phyloP scores from a whole-genome alignment of 768 basidiomycete species.

The Lactarius pseudohatsudake region DNA sequence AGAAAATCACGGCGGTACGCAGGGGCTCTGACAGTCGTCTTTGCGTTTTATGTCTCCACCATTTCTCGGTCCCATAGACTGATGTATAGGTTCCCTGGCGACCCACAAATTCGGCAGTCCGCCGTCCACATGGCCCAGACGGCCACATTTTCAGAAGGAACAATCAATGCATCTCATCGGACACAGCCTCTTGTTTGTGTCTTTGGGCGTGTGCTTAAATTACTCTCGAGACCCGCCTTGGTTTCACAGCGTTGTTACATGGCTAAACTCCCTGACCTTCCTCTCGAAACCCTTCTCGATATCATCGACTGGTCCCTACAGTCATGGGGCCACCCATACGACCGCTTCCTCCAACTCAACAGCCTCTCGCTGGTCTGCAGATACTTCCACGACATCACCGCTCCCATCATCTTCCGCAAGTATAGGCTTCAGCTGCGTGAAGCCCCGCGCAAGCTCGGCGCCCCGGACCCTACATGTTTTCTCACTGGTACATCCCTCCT shows the following conservation, averaged over 20 bases:
- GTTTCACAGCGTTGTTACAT: neutral
- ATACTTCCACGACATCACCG: neutral
- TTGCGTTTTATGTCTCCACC: neutral
- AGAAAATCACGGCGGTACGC: neutral
- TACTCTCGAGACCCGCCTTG: neutral
- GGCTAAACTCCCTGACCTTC: constrained; percentile 12
- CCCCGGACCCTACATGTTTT: neutral
- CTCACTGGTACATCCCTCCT: constrained; percentile 2
- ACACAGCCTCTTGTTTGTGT: neutral
- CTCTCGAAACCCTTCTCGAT: constrained; percentile 7
- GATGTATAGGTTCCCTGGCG: no score
- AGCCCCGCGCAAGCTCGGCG: neutral
- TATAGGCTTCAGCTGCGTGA: constrained; percentile 12
- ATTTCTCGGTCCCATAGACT: neutral
- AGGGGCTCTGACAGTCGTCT: neutral
- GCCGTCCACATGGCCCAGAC: no score
- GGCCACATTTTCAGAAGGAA: neutral
- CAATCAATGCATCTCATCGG: neutral
- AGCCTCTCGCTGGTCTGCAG: constrained; percentile 1
- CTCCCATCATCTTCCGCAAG: neutral
- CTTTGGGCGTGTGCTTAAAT: neutral
- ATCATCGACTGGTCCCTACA: constrained; percentile 4
- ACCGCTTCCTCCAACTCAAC: neutral
- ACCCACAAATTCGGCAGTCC: no score
- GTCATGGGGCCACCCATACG: neutral